phyloP scores from a whole-genome alignment of 371 early-diverging fungal genomes.

The Conidiobolus incongruus region DNA sequence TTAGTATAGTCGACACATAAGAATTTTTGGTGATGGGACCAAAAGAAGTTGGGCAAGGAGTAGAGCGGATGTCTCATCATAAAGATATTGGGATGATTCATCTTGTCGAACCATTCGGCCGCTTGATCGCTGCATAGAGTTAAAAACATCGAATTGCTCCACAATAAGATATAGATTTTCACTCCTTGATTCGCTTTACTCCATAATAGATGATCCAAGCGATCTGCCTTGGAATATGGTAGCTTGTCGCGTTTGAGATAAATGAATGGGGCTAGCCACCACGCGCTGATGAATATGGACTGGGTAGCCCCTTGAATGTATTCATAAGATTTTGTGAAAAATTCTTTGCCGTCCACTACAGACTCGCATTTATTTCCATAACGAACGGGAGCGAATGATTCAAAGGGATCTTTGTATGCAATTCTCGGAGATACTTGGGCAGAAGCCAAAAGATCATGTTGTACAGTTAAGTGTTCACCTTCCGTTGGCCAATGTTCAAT shows the following conservation, averaged over 20 bases:
- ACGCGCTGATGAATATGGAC: background rate
- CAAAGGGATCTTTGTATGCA: constrained; percentile 1
- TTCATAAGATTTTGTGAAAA: background rate
- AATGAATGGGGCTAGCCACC: constrained; percentile 1
- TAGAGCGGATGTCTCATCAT: background rate
- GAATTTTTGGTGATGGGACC: constrained; percentile 3
- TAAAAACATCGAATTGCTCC: background rate
- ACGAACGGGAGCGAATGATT: constrained; percentile 1
- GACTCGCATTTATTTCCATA: background rate
- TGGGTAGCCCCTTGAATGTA: background rate
- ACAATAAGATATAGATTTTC: background rate
- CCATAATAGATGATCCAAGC: background rate
- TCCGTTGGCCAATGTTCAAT: background rate
- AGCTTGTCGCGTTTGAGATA: background rate
- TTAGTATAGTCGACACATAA: background rate
- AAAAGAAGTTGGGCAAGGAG: background rate
- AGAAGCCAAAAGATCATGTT: too few species aligned
- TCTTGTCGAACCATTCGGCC: background rate
- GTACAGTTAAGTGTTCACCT: too few species aligned
- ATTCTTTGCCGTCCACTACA: constrained; percentile 1
- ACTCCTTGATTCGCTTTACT: background rate
- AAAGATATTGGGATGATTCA: background rate
- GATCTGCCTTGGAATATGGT: background rate
- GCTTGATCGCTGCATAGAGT: background rate
- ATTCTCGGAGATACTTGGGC: too few species aligned